phyloP scores from a whole-genome alignment of 352 stramenopile genomes.

The Phytopythium boreale region DNA sequence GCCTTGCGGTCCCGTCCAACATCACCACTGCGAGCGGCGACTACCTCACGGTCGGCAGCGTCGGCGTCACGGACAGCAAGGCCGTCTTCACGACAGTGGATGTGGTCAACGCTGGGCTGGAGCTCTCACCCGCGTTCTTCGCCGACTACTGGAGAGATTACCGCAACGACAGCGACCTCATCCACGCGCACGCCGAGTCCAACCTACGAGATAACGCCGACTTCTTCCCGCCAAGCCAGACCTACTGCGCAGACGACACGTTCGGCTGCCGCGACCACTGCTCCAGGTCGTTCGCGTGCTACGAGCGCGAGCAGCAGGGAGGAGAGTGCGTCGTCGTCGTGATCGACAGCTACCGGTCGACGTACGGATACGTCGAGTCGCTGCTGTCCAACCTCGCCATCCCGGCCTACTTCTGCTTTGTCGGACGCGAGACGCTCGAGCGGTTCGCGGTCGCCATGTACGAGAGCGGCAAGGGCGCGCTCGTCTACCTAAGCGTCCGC shows the following conservation, averaged over 20 bases:
- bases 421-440: slow-evolving; percentile 35
- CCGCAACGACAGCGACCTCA: slow-evolving; percentile 28
- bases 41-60: slow-evolving; percentile 23
- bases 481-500: slow-evolving; percentile 53
- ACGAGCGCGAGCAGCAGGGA: slow-evolving; percentile 20
- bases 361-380: slow-evolving; percentile 40
- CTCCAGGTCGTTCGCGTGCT: slow-evolving; percentile 38
- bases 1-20: not conserved
- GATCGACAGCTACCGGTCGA: slow-evolving; percentile 35
- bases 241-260: slow-evolving; percentile 22
- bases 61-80: slow-evolving; percentile 34
- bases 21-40: slow-evolving; percentile 2
- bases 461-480: slow-evolving; percentile 15
- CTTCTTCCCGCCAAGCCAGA: slow-evolving; percentile 25
- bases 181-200: slow-evolving; percentile 21
- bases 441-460: slow-evolving; percentile 29
- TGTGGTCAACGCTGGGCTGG: slow-evolving; percentile 22
- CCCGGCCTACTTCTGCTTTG: slow-evolving; percentile 63
- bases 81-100: slow-evolving; percentile 40
- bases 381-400: slow-evolving; percentile 41
- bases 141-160: slow-evolving; percentile 58
- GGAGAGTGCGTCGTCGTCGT: slow-evolving; percentile 38
- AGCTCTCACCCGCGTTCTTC: slow-evolving; percentile 17
- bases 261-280: slow-evolving; percentile 48
- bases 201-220: slow-evolving; percentile 21